Conservation (phyloP, 106 monocot species). For the Platanthera guangdongensis region DNA sequence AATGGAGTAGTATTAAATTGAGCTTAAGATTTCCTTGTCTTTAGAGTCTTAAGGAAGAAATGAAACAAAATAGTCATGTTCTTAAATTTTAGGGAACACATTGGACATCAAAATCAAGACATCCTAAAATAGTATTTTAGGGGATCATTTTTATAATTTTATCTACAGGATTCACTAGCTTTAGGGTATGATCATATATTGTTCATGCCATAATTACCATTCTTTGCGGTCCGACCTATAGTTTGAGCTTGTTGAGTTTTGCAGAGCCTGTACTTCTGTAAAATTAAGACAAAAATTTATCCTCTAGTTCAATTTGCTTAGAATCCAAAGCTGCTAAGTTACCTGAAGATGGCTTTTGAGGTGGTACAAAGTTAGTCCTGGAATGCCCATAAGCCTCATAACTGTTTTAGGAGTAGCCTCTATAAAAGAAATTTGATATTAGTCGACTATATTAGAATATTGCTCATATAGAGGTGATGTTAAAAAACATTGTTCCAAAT, state of each 20-base stretch:
- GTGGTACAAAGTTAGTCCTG: constrained; percentile 64
- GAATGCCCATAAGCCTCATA: constrained; percentile 71
- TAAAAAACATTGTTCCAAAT: background rate
- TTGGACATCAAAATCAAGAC: no score
- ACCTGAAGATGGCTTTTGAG: constrained; percentile 75
- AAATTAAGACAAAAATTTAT: background rate
- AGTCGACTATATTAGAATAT: background rate
- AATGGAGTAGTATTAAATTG: no score
- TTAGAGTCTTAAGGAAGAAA: no score
- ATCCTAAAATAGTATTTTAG: no score
- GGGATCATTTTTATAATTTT: background rate
- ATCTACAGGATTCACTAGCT: background rate
- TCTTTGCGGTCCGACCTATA: constrained; percentile 13
- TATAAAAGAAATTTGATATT: constrained; percentile 15
- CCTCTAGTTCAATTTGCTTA: background rate
- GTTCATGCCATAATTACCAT: constrained; percentile 25
- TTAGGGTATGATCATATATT: background rate
- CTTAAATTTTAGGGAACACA: no score
- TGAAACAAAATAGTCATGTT: no score
- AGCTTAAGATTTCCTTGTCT: no score
- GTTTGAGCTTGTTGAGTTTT: constrained; percentile 50
- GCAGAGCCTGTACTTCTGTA: constrained; percentile 57
- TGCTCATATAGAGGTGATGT: background rate
- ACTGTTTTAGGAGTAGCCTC: constrained; percentile 66
- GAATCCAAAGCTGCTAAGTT: background rate